Base-by-base conservation (phyloP, 2,329 filamentous ascomycete species). In the Cyanodermella asteris region DNA sequence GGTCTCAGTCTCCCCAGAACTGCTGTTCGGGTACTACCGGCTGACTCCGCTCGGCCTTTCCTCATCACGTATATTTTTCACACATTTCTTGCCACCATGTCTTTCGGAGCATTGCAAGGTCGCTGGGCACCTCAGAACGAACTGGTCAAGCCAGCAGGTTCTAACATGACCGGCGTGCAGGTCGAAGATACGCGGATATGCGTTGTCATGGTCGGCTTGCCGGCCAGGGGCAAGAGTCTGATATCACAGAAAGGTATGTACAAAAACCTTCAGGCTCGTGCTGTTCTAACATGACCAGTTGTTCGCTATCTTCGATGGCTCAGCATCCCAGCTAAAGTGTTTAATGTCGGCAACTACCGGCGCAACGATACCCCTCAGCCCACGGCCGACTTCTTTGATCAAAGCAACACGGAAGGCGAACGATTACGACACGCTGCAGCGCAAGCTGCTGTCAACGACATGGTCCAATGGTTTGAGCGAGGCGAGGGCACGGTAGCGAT, bases 181-280 rank as follows among this genome's bases (percentile, higher is more conserved):
- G 77, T 76, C 40, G 84, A 94, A 59, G 81, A 93, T 51, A 84
- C 78, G 32, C 78, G 77, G 49, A 90, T 97, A 56, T 94, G 84
- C 50, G 82, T 97, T 35, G 81, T 97, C 41, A 94, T 97, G 87
- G 87, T 97, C 31, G 87, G 87, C 37, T 61, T 97, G 45, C 87
- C 87, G 28, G 87, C 87, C 32, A 64, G 87, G 38, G 87, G 87
- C 43, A 97, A 97, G 64, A 91, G 80, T 56, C 69, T 91, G 49
- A 94, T 97, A 46, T 84, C 87, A 38, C 81, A 91, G 44, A 93
- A 93, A 66, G 81, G 82, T 87, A 58, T 42, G 56, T 46, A 28
- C 11, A 13, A 16, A 11, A 23, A 15, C 16, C 12, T 24, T 14
- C 4, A n/a, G 14, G 16, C 6, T 7, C 7, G 5, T 13, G 7